Evolutionary conservation across 1,284 basidiomycete genomes (phyloP).

Genomic region (Trametes pubescens): DNA sequence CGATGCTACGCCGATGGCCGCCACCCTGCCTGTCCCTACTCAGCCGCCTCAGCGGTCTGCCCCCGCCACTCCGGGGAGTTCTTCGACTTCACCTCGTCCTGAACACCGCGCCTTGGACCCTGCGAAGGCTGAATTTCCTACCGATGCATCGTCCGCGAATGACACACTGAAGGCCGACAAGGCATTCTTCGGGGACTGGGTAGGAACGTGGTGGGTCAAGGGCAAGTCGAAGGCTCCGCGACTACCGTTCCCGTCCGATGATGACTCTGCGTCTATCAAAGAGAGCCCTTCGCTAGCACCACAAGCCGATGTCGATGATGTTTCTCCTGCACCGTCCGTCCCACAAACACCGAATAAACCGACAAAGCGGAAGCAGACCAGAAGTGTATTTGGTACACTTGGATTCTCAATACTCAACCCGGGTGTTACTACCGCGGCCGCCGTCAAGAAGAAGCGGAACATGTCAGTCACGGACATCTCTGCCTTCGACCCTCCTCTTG

Average conservation of each 20-base stretch:
- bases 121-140: conserved; percentile 2
- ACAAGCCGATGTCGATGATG: conserved; percentile 21
- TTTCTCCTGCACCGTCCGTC: conserved; percentile 19
- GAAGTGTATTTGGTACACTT: conserved; percentile 74
- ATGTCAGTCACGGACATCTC: conserved; percentile 39
- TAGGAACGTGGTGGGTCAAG: conserved; percentile 70
- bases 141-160: not conserved
- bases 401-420: conserved; percentile 74
- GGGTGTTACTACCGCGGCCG: conserved; percentile 35
- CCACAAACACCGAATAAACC: conserved; percentile 34
- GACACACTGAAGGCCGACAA: conserved; percentile 37
- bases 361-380: conserved; percentile 53
- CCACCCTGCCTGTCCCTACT: conserved; percentile 17
- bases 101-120: conserved; percentile 1
- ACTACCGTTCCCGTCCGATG: conserved; percentile 27
- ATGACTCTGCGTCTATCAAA: conserved; percentile 31
- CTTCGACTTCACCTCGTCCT: conserved; percentile 16
- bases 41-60: conserved; percentile 18
- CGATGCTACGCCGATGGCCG: conserved; percentile 36
- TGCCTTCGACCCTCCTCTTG: conserved; percentile 24
- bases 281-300: conserved; percentile 15
- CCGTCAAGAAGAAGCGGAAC: conserved; percentile 43
- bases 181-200: conserved; percentile 60
- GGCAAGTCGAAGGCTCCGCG: conserved; percentile 36
- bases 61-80: conserved; percentile 14